Evolutionary conservation across 257 asterid genomes (phyloP), one percentile per base, ranked within the genome.

Genomic region (Solanum piurae): DNA sequence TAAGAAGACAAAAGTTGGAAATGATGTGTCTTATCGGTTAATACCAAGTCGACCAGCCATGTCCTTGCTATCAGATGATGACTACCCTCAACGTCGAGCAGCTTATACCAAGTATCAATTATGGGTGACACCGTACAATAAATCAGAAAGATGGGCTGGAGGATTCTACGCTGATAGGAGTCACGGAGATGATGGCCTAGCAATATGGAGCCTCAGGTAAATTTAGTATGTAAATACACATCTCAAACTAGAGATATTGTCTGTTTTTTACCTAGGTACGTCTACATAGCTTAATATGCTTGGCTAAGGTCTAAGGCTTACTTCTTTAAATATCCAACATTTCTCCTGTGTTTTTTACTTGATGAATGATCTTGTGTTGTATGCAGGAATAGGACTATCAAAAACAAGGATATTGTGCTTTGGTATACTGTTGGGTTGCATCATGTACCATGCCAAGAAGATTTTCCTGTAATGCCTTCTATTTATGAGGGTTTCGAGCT

Each of bases 391-490:
- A 86, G 89, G 88, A 14, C 44, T 40, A 92, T 94, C 40, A 93
- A 86, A 83, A 93, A 94, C 71, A 92, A 90, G 86, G 98, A 95
- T 72, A 87, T 95, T 87, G 98, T 93, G 89, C 16, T 95, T 83
- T 95, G 98, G 98, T 93, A 94, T 33, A 95, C 96, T 3, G 84
- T 95, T 37, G 98, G 98, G 4, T 91, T 95, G 80, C 98, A 95
- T 90, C 98, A 95, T 88, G 90, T 62, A 58, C 98, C 98, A 42
- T 86, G 25, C 71, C 96, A 95, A 87, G 98, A 95, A 88, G 98
- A 95, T 86, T 95, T 91, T 80, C 98, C 98, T 40, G 92, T 94
- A 1, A 95, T 95, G 98, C 93, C 95, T 25, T 71, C 93, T 71
- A 38, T 95, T 12, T 62, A 87, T 80, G 94, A 88, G 84, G 94